Conservation (phyloP, 441 rosid species). For the Populus hybrid region DNA sequence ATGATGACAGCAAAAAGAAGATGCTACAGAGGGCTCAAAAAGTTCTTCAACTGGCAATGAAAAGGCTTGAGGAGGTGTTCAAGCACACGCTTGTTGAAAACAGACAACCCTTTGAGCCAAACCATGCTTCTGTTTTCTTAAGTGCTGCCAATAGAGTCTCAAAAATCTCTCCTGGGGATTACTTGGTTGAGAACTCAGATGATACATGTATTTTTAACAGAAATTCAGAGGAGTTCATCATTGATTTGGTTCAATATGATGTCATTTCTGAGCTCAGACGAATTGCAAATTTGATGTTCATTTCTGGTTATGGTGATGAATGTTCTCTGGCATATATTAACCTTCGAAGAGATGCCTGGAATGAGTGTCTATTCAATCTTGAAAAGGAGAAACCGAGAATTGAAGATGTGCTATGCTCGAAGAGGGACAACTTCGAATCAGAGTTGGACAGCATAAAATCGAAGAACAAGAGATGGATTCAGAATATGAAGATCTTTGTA, state of each 20-base stretch:
- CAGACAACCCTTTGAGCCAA: slow-evolving; percentile 67
- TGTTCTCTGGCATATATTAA: slow-evolving; percentile 63
- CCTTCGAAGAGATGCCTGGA: slow-evolving; percentile 68
- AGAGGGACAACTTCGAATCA: slow-evolving; percentile 30
- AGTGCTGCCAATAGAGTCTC: too few relatives aligned
- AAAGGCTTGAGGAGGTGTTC: slow-evolving; percentile 84
- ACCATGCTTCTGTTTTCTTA: slow-evolving; percentile 8
- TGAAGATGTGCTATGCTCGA: slow-evolving; percentile 56
- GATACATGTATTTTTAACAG: too few relatives aligned
- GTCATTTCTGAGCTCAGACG: too few relatives aligned
- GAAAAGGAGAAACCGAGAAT: slow-evolving; percentile 81
- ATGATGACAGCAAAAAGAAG: too few relatives aligned
- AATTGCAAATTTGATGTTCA: neutral
- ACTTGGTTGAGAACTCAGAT: too few relatives aligned
- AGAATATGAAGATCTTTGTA: slow-evolving; percentile 61
- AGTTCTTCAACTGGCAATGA: slow-evolving; percentile 6
- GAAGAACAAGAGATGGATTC: slow-evolving; percentile 80
- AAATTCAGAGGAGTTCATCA: too few relatives aligned
- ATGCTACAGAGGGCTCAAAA: too few relatives aligned
- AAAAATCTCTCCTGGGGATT: too few relatives aligned
- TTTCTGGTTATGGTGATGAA: slow-evolving; percentile 61
- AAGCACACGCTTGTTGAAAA: slow-evolving; percentile 64
- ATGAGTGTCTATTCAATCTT: slow-evolving; percentile 63
- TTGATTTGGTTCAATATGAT: too few relatives aligned
- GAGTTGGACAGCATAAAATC: slow-evolving; percentile 67